Percentiles rank a stretch among this genome's conserved stretches.
These are phyloP conservation scores for Pseudocercospora crystallina DNA, from an alignment of 2,329 filamentous ascomycete species.

Conservation along the genomic window DNA sequence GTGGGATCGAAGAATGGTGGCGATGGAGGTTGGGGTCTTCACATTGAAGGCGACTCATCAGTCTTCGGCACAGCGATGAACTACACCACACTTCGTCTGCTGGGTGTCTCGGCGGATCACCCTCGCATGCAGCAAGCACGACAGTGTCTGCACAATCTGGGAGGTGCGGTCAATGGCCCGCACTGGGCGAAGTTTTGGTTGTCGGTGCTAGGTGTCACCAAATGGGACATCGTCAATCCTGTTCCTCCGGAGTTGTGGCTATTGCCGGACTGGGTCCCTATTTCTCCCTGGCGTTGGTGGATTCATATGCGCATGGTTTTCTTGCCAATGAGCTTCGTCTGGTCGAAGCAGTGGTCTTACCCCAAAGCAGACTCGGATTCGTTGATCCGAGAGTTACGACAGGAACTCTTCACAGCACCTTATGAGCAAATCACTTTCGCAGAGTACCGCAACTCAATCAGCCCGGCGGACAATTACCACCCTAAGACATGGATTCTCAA, in stretches of 20 bases:
- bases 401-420: constrained; percentile 80
- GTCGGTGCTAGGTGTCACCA: constrained; percentile 74
- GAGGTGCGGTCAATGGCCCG: constrained; percentile 78
- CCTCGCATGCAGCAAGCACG: constrained; percentile 83
- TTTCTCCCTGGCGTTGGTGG: constrained; percentile 48
- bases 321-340: constrained; percentile 85
- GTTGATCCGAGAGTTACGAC: constrained; percentile 67
- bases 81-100: constrained; percentile 75
- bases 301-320: constrained; percentile 98
- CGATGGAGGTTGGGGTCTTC: constrained; percentile 95
- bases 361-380: constrained; percentile 63
- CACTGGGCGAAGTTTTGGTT: constrained; percentile 99
- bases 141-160: constrained; percentile 76
- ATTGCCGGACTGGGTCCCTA: constrained; percentile 38
- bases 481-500: constrained; percentile 86
- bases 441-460: constrained; percentile 78
- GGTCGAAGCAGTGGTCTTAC: constrained; percentile 77
- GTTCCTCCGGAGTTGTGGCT: constrained; percentile 89
- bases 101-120: constrained; percentile 82
- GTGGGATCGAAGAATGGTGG: constrained; percentile 53
- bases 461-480: constrained; percentile 81
- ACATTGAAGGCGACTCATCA: constrained; percentile 89
- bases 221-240: constrained; percentile 93
- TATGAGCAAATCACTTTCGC: constrained; percentile 77
- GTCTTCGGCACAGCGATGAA: constrained; percentile 90